Evolutionary conservation across 164 flowering plant species (phyloP), one percentile per base, ranked within the genome.

Genomic region (Houttuynia cordata): DNA sequence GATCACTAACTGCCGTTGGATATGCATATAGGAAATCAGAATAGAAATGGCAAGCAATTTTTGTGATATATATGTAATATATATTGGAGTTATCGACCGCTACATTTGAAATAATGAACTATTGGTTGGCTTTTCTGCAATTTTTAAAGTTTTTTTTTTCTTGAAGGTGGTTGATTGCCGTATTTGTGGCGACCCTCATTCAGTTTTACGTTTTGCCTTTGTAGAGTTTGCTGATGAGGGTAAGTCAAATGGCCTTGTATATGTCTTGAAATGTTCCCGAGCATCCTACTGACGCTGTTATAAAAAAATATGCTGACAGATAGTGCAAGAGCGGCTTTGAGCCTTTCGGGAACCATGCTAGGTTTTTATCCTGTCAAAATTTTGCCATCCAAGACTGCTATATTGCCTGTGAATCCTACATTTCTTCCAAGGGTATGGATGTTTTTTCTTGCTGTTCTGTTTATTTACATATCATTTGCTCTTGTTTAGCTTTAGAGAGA

Each of bases 341-440:
- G 65, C 65, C 80, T 93, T 63, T 71, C 85, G 13, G 99, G 99
- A 51, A 90, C 97, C 19, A 80, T 93, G 87, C 91, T 93, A 49
- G 97, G 99, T n/a, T 93, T 59, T 66, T 90, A 93, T 71, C 97
- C 99, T 51, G 87, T 93, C 9, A 81, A 84, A 67, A 96, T 93
- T 70, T 83, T 90, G 62, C 99, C 97, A 69, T 93, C 99, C 8
- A 93, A 93, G 73, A 93, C 99, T 66, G 99, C 99, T 22, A 93
- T 93, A 63, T 88, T 96, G 58, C 99, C 99, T 64, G 99, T 93
- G 63, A 93, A 93, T 69, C 97, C 99, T 45, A 83, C 92, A 30
- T 93, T 83, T 69, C 77, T 93, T 69, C 99, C 99, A 30, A 79
- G 87, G 91, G 99, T 93, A 64, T 73, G 79, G 55, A 30, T 30